Evolutionary conservation across 768 basidiomycete species (phyloP), one percentile per base, ranked within the genome.

Genomic region (Tylopilus balloui): DNA sequence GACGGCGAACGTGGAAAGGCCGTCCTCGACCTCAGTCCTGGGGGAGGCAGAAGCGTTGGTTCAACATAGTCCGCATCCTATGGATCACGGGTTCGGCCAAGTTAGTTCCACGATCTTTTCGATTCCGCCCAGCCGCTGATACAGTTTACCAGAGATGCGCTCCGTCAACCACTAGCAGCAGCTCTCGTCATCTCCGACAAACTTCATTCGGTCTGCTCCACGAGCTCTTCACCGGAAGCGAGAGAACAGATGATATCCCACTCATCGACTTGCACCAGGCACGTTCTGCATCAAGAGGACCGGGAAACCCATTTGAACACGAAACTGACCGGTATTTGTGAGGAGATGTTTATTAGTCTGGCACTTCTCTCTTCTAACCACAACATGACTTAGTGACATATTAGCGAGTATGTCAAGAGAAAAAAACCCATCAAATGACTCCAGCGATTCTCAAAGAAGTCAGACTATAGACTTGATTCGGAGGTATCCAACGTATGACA

Each of bases 401-500:
- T 67, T 90, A 25, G 82, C 84, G 14, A 73, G 80, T 11, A 70
- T 87, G 38, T 81, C 82, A 54, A 70, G 74, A 21, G 37, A 36
- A 28, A 13, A 3, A n/a, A 80, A 81, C 11, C 53, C 67, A 0
- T 65, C 71, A 9, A 80, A 83, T 53, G 79, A 83, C 37, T 60
- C 76, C 9, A 74, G 76, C 51, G 87, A 94, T 58, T 77, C 77
- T 17, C 54, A 78, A 17, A 78, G 81, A 7, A 88, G 87, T 8
- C 80, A 80, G 58, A 87, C 83, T 61, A 84, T 86, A 0, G 89
- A 94, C 55, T 92, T 95, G 65, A 95, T 96, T 55, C 80, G 78
- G 2, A 80, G 85, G 47, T 87, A 96, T 68, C 92, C 95, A 0
- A 78, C 84, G 3, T 98, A 88, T 61, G 94, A 97, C 68, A 88